phyloP scores from a whole-genome alignment of 2,329 filamentous ascomycete species.

The Hypoxylon sp. region DNA sequence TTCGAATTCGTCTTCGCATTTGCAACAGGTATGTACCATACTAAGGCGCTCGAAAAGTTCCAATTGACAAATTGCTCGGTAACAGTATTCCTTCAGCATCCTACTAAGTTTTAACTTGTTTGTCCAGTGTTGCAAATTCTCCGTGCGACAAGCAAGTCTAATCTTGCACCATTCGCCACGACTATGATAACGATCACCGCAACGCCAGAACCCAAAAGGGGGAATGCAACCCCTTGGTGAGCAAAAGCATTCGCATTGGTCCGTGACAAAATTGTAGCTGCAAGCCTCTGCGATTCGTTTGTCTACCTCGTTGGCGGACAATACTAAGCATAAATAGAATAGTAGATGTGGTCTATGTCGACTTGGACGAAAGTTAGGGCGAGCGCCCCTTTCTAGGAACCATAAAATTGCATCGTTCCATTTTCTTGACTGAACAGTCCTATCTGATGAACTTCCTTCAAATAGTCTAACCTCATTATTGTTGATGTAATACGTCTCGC shows the following conservation, averaged over 20 bases:
- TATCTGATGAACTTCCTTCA: background rate
- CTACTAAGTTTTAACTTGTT: background rate
- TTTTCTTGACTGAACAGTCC: background rate
- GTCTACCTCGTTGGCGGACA: background rate
- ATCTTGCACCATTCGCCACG: background rate
- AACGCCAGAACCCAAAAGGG: slow-evolving; percentile 7
- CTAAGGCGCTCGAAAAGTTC: slow-evolving; percentile 24
- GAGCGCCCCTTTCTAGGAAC: slow-evolving; percentile 16
- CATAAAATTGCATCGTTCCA: slow-evolving; percentile 2
- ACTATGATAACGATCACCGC: background rate
- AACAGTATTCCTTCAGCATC: slow-evolving; percentile 10
- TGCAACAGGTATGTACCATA: slow-evolving; percentile 22
- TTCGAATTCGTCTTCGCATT: background rate
- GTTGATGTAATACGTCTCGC: background rate
- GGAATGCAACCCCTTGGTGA: slow-evolving; percentile 10
- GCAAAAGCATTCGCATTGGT: slow-evolving; percentile 17
- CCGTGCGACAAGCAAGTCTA: background rate
- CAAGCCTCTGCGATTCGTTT: background rate
- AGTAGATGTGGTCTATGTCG: slow-evolving; percentile 6
- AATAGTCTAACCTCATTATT: background rate
- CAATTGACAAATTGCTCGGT: slow-evolving; percentile 13
- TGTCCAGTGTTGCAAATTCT: slow-evolving; percentile 7
- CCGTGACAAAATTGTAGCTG: slow-evolving; percentile 8
- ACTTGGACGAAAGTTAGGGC: background rate
- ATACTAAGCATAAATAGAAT: slow-evolving; percentile 8